phyloP scores from a whole-genome alignment of 192 early-diverging fungal species.

The Coemansia sp. region DNA sequence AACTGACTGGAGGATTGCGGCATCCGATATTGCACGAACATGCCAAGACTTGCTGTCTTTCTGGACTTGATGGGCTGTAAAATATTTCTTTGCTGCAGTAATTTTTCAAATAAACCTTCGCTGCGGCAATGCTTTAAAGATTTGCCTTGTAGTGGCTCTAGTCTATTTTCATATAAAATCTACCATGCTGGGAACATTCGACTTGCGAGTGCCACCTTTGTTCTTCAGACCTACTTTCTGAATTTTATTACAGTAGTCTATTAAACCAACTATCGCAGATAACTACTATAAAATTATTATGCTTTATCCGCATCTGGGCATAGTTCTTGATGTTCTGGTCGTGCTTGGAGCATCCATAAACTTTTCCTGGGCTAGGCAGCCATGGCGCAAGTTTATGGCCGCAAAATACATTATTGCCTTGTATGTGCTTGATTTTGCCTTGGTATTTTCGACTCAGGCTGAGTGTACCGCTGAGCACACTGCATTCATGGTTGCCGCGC shows the following conservation, averaged over 20 bases:
- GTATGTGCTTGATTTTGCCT: background rate
- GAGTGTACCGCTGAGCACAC: background rate
- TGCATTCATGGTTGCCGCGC: background rate
- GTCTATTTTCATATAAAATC: too few relatives aligned
- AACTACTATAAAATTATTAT: background rate
- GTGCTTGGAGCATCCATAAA: background rate
- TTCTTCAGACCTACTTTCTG: background rate
- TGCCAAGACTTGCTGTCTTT: too few relatives aligned
- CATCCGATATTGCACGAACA: too few relatives aligned
- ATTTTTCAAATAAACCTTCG: too few relatives aligned
- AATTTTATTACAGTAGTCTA: background rate
- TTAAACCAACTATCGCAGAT: background rate
- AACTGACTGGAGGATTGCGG: too few relatives aligned
- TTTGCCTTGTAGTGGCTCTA: too few relatives aligned
- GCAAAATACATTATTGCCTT: background rate
- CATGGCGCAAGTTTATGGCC: background rate
- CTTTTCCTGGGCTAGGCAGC: background rate
- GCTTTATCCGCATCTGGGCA: background rate
- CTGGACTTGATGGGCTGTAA: too few relatives aligned
- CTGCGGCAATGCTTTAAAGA: too few relatives aligned
- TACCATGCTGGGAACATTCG: background rate
- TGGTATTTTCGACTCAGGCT: background rate
- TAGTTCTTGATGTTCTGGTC: background rate
- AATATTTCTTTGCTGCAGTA: too few relatives aligned
- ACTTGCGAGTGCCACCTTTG: background rate